These are phyloP conservation scores for Gentiana macrophylla DNA, from an alignment of 257 asterid genomes.

Conservation along the genomic window DNA sequence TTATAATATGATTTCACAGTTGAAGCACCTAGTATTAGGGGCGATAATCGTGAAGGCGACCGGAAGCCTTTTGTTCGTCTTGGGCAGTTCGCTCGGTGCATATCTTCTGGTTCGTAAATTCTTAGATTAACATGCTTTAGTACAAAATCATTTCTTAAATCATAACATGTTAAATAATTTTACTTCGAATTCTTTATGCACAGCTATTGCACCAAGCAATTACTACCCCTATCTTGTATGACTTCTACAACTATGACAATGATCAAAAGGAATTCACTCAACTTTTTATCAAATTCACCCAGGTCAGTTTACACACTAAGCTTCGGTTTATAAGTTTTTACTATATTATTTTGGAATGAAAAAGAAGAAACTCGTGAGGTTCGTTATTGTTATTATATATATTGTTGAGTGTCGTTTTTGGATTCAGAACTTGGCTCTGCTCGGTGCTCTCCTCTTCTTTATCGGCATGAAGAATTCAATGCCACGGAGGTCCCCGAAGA, in stretches of 20 bases:
- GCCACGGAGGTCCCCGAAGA: constrained; percentile 65
- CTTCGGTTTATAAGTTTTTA: background rate
- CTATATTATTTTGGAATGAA: background rate
- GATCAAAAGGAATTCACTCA: constrained; percentile 60
- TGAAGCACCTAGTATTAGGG: constrained; percentile 64
- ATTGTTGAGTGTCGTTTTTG: constrained; percentile 4
- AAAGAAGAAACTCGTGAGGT: no score
- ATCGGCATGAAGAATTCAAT: constrained; percentile 87
- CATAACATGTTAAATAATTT: constrained; percentile 2
- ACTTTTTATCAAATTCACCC: constrained; percentile 63
- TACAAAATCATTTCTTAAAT: background rate
- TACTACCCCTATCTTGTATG: constrained; percentile 60
- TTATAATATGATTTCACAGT: constrained; percentile 24
- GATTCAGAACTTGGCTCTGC: constrained; percentile 59
- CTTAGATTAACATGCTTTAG: background rate
- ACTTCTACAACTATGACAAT: constrained; percentile 90
- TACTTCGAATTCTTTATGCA: background rate
- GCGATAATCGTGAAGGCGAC: constrained; percentile 58
- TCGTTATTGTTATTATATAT: background rate
- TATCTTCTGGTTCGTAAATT: constrained; percentile 44
- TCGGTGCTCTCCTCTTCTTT: constrained; percentile 81
- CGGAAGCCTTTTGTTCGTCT: constrained; percentile 77
- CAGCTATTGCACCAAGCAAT: constrained; percentile 81
- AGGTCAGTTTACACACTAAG: constrained; percentile 31
- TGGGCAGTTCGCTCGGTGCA: constrained; percentile 85